These are phyloP conservation scores for Crithidia fasciculata DNA, from an alignment of 208 protist genomes.

Conservation along the genomic window DNA sequence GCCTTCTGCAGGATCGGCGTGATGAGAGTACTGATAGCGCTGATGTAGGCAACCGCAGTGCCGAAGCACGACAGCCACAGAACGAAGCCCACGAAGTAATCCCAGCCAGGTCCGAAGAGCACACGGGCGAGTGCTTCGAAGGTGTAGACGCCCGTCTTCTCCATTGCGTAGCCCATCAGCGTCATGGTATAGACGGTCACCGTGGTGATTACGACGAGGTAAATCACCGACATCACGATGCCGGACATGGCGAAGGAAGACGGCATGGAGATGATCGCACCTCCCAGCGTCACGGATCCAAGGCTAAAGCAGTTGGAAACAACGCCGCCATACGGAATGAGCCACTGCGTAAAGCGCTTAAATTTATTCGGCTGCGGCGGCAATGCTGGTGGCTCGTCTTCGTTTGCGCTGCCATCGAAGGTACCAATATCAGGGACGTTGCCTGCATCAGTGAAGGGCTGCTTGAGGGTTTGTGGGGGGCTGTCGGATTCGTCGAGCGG, in stretches of 20 bases:
- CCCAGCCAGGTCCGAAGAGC: slow-evolving; percentile 47
- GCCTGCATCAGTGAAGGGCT: too few species aligned
- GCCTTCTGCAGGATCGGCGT: slow-evolving; percentile 32
- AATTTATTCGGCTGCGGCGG: neutral
- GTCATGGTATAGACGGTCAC: slow-evolving; percentile 63
- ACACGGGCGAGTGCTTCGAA: slow-evolving; percentile 56
- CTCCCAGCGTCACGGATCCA: slow-evolving; percentile 62
- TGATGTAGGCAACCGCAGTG: slow-evolving; percentile 57
- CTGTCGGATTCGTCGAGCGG: too few species aligned
- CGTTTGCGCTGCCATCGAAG: neutral
- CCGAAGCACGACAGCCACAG: slow-evolving; percentile 66
- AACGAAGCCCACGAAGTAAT: slow-evolving; percentile 54
- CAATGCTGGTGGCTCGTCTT: neutral
- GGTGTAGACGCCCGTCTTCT: slow-evolving; percentile 47
- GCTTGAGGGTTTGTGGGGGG: too few species aligned
- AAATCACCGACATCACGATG: slow-evolving; percentile 58
- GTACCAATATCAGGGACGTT: neutral
- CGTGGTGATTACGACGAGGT: slow-evolving; percentile 46
- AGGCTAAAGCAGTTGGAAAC: slow-evolving; percentile 65
- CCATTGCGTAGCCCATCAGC: slow-evolving; percentile 36
- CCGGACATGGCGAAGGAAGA: slow-evolving; percentile 56
- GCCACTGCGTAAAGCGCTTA: slow-evolving; percentile 21
- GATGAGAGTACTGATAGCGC: slow-evolving; percentile 53
- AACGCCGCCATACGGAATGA: slow-evolving; percentile 69
- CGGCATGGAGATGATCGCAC: slow-evolving; percentile 68